Conservation (phyloP, 371 early-diverging fungal genomes). For the Mortierella sp. region DNA sequence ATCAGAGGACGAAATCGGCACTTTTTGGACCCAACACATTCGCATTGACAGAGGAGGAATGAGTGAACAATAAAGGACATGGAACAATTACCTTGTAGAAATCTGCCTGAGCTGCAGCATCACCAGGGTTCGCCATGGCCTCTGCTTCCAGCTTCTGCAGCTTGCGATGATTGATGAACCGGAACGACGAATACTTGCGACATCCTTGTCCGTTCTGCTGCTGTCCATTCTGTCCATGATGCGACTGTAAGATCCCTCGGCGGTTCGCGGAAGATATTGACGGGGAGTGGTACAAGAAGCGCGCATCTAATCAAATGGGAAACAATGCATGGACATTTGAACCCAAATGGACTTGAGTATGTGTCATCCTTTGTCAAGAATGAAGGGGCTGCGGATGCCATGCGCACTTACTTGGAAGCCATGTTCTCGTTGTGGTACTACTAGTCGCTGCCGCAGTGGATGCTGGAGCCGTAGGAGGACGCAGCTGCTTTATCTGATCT, state of each 20-base stretch:
- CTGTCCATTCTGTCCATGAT: too few relatives aligned
- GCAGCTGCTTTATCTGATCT: conserved; percentile 22
- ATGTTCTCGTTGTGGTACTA: not conserved
- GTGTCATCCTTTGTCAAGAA: not conserved
- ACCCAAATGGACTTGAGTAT: not conserved
- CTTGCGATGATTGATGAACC: conserved; percentile 60
- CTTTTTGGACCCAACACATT: too few relatives aligned
- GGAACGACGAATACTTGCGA: conserved; percentile 54
- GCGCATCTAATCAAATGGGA: conserved; percentile 4
- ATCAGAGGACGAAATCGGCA: too few relatives aligned
- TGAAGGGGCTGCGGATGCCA: not conserved
- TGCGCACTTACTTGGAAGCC: conserved; percentile 12
- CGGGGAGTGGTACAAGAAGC: conserved; percentile 1
- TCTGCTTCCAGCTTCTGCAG: conserved; percentile 74
- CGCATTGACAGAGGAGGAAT: too few relatives aligned
- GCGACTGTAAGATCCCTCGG: conserved; percentile 4
- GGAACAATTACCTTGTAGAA: conserved; percentile 71
- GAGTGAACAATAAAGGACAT: not conserved
- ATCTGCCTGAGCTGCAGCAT: conserved; percentile 73
- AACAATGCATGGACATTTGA: too few relatives aligned
- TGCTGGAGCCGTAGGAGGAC: conserved; percentile 2
- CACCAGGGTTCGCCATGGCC: conserved; percentile 71
- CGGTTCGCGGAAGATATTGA: conserved; percentile 20
- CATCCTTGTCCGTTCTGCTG: conserved; percentile 8
- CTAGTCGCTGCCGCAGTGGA: not conserved